These are phyloP conservation scores for Xylariales sp. DNA, from an alignment of 2,329 filamentous ascomycete species.

Conservation along the genomic window DNA sequence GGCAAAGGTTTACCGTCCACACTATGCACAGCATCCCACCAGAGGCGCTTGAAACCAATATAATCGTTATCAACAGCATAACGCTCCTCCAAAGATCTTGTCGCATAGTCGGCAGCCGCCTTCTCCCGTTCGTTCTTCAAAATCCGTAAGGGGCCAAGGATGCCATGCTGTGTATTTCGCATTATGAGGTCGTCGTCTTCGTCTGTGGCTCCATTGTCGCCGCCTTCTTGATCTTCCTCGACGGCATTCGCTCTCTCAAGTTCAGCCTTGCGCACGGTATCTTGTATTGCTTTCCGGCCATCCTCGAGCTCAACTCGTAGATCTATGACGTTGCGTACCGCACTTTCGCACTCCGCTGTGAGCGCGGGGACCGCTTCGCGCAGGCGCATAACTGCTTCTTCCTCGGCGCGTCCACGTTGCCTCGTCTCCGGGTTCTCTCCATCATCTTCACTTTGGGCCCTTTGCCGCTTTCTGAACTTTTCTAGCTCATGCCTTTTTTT, in stretches of 20 bases:
- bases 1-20: conserved; percentile 63
- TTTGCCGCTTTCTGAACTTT: conserved; percentile 48
- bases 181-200: conserved; percentile 47
- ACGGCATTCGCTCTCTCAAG: conserved; percentile 39
- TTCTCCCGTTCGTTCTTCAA: conserved; percentile 52
- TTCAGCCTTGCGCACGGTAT: conserved; percentile 50
- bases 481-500: conserved; percentile 52
- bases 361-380: conserved; percentile 55
- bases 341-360: conserved; percentile 59
- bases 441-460: conserved; percentile 43
- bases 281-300: conserved; percentile 54
- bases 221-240: conserved; percentile 35
- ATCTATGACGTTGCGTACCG: conserved; percentile 63
- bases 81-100: conserved; percentile 57
- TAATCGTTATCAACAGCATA: conserved; percentile 70
- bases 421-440: conserved; percentile 47
- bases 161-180: conserved; percentile 43
- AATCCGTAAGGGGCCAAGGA: conserved; percentile 50
- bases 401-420: conserved; percentile 53
- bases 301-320: conserved; percentile 62
- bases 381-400: conserved; percentile 55
- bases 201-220: conserved; percentile 32
- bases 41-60: conserved; percentile 67
- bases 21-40: conserved; percentile 65
- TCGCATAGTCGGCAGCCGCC: conserved; percentile 57